Conservation (phyloP, 1,139 yeast species). For the Geotrichum klebahnii region DNA sequence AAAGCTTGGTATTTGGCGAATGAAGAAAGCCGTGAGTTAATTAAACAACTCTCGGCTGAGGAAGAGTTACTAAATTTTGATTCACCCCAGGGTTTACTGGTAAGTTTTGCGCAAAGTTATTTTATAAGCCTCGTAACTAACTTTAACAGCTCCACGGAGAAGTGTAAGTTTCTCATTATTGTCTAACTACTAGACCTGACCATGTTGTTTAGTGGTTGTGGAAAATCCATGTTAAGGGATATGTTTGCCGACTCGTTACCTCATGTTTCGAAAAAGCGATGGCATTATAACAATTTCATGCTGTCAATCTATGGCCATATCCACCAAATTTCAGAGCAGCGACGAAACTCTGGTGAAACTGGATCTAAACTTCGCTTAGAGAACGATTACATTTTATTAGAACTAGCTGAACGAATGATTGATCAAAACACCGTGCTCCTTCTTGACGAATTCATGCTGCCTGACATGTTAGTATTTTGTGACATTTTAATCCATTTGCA, state of each 20-base stretch:
- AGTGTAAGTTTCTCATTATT: constrained; percentile 37
- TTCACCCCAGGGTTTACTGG: constrained; percentile 59
- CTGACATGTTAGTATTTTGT: constrained; percentile 45
- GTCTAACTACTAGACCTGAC: neutral
- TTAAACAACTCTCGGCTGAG: constrained; percentile 55
- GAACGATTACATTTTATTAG: constrained; percentile 58
- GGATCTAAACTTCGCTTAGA: constrained; percentile 46
- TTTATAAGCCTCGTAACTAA: neutral
- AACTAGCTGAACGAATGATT: constrained; percentile 64
- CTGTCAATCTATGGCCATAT: constrained; percentile 64
- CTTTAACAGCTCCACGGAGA: constrained; percentile 55
- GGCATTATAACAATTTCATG: constrained; percentile 70
- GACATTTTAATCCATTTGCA: too few relatives aligned
- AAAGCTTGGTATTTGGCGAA: constrained; percentile 30
- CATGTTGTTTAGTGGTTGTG: constrained; percentile 48
- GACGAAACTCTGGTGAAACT: constrained; percentile 37
- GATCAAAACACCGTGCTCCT: constrained; percentile 55
- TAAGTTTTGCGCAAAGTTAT: neutral
- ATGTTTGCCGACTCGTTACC: constrained; percentile 65
- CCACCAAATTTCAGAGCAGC: constrained; percentile 50
- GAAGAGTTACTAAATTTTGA: constrained; percentile 56
- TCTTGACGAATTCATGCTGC: constrained; percentile 70
- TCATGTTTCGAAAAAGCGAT: constrained; percentile 58
- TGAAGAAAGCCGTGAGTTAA: constrained; percentile 38
- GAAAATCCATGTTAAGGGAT: constrained; percentile 71